Conservation (phyloP, 2,329 filamentous ascomycete species). For the Xylaria hypoxylon region DNA sequence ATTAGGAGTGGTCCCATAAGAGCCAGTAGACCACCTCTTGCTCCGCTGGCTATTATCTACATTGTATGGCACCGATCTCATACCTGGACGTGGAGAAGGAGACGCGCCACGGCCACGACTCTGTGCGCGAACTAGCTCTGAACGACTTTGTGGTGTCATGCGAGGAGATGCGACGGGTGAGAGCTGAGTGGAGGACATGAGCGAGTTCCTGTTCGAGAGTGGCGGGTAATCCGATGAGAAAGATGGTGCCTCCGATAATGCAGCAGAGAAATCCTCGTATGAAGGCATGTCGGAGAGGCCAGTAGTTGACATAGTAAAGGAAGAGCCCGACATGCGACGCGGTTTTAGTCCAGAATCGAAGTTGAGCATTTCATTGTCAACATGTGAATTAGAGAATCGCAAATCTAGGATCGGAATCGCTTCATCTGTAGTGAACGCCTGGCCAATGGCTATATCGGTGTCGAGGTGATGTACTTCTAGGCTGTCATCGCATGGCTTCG, state of each 20-base stretch:
- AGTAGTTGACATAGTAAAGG: constrained; percentile 77
- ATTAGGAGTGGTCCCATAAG: constrained; percentile 69
- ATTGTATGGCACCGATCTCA: constrained; percentile 77
- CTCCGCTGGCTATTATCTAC: constrained; percentile 72
- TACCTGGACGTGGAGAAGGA: constrained; percentile 75
- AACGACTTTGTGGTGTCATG: constrained; percentile 70
- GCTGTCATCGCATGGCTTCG: constrained; percentile 68
- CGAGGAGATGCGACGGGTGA: constrained; percentile 79
- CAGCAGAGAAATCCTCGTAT: constrained; percentile 77
- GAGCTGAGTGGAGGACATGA: constrained; percentile 76
- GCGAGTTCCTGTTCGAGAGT: constrained; percentile 74
- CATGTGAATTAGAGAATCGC: constrained; percentile 60
- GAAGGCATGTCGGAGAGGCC: constrained; percentile 75
- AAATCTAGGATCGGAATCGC: constrained; percentile 72
- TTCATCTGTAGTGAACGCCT: constrained; percentile 72
- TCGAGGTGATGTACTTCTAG: constrained; percentile 68
- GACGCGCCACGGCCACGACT: constrained; percentile 76
- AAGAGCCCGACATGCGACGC: constrained; percentile 77
- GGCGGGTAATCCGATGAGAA: constrained; percentile 75
- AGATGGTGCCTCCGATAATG: constrained; percentile 74
- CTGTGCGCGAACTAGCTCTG: constrained; percentile 71
- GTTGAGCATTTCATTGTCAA: constrained; percentile 64
- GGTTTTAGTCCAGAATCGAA: constrained; percentile 66
- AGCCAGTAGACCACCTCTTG: constrained; percentile 84
- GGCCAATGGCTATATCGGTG: constrained; percentile 69